Evolutionary conservation across 768 basidiomycete genomes (phyloP).

Genomic region (Hydnomerulius pinastri): DNA sequence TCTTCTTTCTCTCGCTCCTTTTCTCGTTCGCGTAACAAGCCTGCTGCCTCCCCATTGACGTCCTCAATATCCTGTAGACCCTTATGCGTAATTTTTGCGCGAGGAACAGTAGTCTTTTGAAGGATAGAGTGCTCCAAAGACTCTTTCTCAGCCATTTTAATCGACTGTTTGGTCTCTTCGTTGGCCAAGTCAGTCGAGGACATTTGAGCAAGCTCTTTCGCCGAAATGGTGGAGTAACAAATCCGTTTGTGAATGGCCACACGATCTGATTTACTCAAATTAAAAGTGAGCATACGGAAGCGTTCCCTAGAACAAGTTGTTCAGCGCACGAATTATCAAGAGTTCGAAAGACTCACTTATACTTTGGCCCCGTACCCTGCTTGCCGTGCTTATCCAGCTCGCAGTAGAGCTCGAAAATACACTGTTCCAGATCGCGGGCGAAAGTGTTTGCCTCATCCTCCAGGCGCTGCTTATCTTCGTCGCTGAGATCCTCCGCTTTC

Average conservation of each 20-base stretch:
- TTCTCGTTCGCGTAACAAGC: conserved; percentile 47
- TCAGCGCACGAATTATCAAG: conserved; percentile 5
- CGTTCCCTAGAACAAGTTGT: conserved; percentile 60
- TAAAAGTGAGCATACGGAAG: conserved; percentile 88
- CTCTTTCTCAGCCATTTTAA: conserved; percentile 80
- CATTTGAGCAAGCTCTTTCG: conserved; percentile 79
- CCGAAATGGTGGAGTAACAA: conserved; percentile 61
- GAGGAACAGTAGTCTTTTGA: conserved; percentile 59
- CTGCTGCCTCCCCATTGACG: conserved; percentile 53
- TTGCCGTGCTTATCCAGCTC: conserved; percentile 75
- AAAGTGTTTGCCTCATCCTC: conserved; percentile 62
- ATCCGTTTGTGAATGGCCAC: conserved; percentile 79
- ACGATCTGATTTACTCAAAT: conserved; percentile 82
- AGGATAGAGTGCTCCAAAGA: conserved; percentile 85
- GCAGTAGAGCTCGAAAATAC: conserved; percentile 71
- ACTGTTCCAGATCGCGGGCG: conserved; percentile 72
- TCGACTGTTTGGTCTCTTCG: conserved; percentile 82
- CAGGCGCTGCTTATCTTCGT: conserved; percentile 58
- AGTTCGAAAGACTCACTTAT: conserved; percentile 61
- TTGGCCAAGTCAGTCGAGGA: conserved; percentile 87
- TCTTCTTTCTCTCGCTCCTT: conserved; percentile 63
- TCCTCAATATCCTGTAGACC: conserved; percentile 90
- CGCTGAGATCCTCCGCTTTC: conserved; percentile 54
- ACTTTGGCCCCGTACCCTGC: conserved; percentile 67
- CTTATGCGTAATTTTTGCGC: conserved; percentile 92